These are phyloP conservation scores for Lippia alba DNA, from an alignment of 305 asterid species.

Conservation along the genomic window DNA sequence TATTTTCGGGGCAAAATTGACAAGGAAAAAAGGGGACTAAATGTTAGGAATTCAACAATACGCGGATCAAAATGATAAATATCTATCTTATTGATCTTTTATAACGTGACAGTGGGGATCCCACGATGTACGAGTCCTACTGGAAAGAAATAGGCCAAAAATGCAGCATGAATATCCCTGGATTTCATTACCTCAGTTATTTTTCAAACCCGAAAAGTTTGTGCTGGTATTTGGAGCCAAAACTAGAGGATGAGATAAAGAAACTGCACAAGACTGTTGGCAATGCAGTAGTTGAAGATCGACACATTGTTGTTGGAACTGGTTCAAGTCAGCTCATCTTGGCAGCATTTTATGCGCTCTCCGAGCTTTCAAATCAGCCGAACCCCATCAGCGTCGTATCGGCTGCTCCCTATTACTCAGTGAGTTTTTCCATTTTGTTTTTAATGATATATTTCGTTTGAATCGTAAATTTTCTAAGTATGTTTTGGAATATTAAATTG, in stretches of 20 bases:
- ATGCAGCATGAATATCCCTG: slow-evolving; percentile 41
- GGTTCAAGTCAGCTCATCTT: slow-evolving; percentile 83
- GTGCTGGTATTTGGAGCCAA: slow-evolving; percentile 80
- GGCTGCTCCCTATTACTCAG: slow-evolving; percentile 76
- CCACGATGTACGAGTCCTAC: slow-evolving; percentile 65
- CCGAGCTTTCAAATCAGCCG: slow-evolving; percentile 38
- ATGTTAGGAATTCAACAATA: no score
- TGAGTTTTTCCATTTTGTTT: slow-evolving; percentile 13
- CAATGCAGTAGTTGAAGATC: slow-evolving; percentile 53
- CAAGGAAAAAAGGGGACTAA: no score
- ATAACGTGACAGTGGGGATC: slow-evolving; percentile 66
- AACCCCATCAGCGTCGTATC: slow-evolving; percentile 66
- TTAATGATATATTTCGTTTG: slow-evolving; percentile 10
- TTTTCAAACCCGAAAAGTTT: slow-evolving; percentile 48
- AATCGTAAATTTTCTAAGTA: slow-evolving; percentile 15
- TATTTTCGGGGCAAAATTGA: background rate
- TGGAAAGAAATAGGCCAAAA: slow-evolving; percentile 60
- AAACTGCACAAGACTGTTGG: slow-evolving; percentile 57
- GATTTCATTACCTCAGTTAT: slow-evolving; percentile 67
- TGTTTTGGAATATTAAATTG: background rate
- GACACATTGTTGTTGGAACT: slow-evolving; percentile 62
- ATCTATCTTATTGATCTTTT: background rate
- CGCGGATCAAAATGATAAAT: no score
- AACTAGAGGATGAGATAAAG: slow-evolving; percentile 61
- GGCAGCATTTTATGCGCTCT: slow-evolving; percentile 71